Evolutionary conservation across 371 early-diverging fungal species (phyloP).

Genomic region (Sporodiniella umbellata): DNA sequence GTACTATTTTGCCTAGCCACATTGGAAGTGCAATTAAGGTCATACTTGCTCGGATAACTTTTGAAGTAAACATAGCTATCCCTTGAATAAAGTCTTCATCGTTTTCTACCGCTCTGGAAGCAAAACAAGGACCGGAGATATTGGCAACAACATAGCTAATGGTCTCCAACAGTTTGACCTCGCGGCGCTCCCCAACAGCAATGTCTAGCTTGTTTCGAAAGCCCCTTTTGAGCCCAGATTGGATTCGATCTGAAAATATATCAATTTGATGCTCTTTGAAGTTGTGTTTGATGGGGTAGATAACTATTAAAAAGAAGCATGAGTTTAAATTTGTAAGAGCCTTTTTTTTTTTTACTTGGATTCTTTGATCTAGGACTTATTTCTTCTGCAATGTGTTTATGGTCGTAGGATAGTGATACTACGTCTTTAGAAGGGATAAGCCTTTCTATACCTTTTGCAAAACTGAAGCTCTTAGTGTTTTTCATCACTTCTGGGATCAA

Average conservation of each 20-base stretch:
- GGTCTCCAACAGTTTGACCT: slow-evolving; percentile 9
- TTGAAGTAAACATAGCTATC: slow-evolving; percentile 33
- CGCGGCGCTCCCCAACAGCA: slow-evolving; percentile 17
- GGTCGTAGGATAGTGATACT: slow-evolving; percentile 12
- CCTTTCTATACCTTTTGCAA: slow-evolving; percentile 14
- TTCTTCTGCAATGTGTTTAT: slow-evolving; percentile 10
- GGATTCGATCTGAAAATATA: slow-evolving; percentile 31
- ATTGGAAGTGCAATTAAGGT: slow-evolving; percentile 18
- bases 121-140: slow-evolving; percentile 35
- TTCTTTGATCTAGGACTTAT: slow-evolving; percentile 12
- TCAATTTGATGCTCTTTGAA: slow-evolving; percentile 30
- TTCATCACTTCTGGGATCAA: slow-evolving; percentile 23
- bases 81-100: slow-evolving; percentile 20
- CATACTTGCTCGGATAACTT: slow-evolving; percentile 28
- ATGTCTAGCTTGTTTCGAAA: slow-evolving; percentile 15
- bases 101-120: slow-evolving; percentile 21
- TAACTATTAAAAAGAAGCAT: slow-evolving; percentile 6
- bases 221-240: slow-evolving; percentile 11
- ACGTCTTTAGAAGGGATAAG: slow-evolving; percentile 13
- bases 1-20: slow-evolving; percentile 20
- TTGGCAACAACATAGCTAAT: slow-evolving; percentile 20
- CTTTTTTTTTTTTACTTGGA: slow-evolving; percentile 7
- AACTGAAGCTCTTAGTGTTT: slow-evolving; percentile 12
- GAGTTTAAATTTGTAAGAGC: neutral
- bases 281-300: slow-evolving; percentile 32